Conservation (phyloP, 2,329 filamentous ascomycete species). For the Neopestalotiopsis rosae region DNA sequence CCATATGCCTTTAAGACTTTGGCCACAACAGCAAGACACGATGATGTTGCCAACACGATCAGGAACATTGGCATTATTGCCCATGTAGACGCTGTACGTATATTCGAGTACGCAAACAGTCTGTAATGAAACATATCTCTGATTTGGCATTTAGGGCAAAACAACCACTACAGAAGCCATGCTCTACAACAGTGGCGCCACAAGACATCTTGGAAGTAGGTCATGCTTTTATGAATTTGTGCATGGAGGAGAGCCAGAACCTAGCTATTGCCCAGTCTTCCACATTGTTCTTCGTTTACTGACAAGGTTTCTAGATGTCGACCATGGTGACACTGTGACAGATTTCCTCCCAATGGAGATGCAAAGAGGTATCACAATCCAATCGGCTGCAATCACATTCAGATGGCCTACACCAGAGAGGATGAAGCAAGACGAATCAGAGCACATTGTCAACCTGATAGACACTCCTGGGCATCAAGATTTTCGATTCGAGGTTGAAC, state of each 20-base stretch:
- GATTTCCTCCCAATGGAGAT: conserved; percentile 95
- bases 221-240: conserved; percentile 16
- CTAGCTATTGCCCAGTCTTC: background rate
- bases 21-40: conserved; percentile 29
- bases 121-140: background rate
- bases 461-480: conserved; percentile 97
- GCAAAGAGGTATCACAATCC: conserved; percentile 93
- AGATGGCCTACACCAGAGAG: conserved; percentile 72
- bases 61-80: conserved; percentile 98
- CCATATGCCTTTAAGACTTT: conserved; percentile 22
- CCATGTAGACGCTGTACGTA: conserved; percentile 85
- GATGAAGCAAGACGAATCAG: conserved; percentile 27
- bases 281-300: background rate
- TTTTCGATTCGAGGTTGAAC: conserved; percentile 94
- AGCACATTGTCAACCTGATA: conserved; percentile 79
- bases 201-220: conserved; percentile 78
- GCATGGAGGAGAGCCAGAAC: background rate
- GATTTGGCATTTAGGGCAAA: conserved; percentile 68
- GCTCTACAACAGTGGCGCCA: conserved; percentile 95
- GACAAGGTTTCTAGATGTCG: conserved; percentile 68
- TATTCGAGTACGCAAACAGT: background rate
- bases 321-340: conserved; percentile 95
- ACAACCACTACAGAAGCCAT: conserved; percentile 99
- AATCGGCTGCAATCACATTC: conserved; percentile 95
- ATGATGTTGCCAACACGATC: conserved; percentile 63